Percentiles rank a stretch among this genome's conserved stretches.
Conservation (phyloP, 805 yeast species). For the Starmerella ratchasimensis region DNA sequence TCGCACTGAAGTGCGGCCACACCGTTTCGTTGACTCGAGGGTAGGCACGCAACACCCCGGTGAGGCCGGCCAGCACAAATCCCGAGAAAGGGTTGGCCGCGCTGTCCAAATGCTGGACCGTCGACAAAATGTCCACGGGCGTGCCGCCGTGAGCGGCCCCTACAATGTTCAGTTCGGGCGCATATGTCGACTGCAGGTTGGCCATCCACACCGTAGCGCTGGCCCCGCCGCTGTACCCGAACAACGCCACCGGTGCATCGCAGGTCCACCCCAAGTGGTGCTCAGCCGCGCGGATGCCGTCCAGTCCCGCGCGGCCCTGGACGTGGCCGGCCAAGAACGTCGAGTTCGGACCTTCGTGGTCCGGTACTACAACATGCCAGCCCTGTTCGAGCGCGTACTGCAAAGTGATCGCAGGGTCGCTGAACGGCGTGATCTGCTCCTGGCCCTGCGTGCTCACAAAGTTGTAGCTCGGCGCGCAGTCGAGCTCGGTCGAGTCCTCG, state of each 20-base stretch:
- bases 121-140: conserved; percentile 13
- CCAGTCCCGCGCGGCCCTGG: conserved; percentile 22
- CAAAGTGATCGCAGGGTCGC: conserved; percentile 5
- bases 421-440: conserved; percentile 2
- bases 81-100: conserved; percentile 14
- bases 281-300: conserved; percentile 20
- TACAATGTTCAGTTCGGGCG: conserved; percentile 21
- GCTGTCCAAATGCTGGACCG: conserved; percentile 10
- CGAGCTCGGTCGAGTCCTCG: conserved; percentile 19
- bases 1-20: conserved; percentile 1
- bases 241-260: conserved; percentile 3
- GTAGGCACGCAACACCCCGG: conserved; percentile 20
- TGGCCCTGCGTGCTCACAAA: conserved; percentile 11
- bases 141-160: conserved; percentile 19
- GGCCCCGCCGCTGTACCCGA: conserved; percentile 14
- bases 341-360: conserved; percentile 24
- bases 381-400: conserved; percentile 13
- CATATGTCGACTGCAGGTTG: conserved; percentile 19
- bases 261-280: neutral
- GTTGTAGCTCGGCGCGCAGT: conserved; percentile 21
- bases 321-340: conserved; percentile 22
- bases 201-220: conserved; percentile 24
- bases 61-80: conserved; percentile 18
- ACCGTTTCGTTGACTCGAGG: conserved; percentile 11
- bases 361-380: conserved; percentile 18